Conservation (phyloP, 257 asterid genomes). For the Osmanthus fragrans region DNA sequence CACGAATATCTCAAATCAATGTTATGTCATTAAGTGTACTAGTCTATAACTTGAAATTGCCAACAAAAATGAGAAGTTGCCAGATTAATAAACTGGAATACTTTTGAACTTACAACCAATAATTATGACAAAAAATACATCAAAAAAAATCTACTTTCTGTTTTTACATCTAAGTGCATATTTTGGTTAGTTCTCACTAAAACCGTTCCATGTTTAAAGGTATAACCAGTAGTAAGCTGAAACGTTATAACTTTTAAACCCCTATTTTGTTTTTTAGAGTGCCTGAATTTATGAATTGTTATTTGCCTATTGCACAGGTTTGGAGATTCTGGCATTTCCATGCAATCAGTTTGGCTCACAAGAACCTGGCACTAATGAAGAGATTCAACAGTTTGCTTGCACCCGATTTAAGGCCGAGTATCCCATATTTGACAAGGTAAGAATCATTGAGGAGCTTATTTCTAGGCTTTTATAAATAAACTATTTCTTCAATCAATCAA, state of each 20-base stretch:
- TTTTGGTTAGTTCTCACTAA: neutral
- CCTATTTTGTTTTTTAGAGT: neutral
- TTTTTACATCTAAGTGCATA: neutral
- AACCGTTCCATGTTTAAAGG: neutral
- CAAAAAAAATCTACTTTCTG: too few species aligned
- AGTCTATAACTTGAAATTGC: too few species aligned
- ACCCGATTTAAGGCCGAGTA: slow-evolving; percentile 10
- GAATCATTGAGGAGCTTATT: neutral
- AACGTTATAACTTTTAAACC: neutral
- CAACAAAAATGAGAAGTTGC: too few species aligned
- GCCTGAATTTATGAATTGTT: neutral
- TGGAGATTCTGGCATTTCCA: slow-evolving; percentile 21
- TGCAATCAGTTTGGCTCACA: slow-evolving; percentile 13
- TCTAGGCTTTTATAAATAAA: neutral
- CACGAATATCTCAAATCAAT: too few species aligned
- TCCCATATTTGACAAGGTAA: slow-evolving; percentile 20
- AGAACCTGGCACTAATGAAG: slow-evolving; percentile 19
- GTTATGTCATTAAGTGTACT: too few species aligned
- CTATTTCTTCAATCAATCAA: neutral
- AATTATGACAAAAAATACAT: too few species aligned
- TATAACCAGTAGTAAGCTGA: neutral
- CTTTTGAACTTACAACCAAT: too few species aligned
- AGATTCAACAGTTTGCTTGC: slow-evolving; percentile 23
- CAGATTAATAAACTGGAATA: too few species aligned
- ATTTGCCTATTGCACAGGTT: slow-evolving; percentile 5